Evolutionary conservation across 2,329 filamentous ascomycete species (phyloP).

Genomic region (Pseudopyrenochaeta lycopersici): DNA sequence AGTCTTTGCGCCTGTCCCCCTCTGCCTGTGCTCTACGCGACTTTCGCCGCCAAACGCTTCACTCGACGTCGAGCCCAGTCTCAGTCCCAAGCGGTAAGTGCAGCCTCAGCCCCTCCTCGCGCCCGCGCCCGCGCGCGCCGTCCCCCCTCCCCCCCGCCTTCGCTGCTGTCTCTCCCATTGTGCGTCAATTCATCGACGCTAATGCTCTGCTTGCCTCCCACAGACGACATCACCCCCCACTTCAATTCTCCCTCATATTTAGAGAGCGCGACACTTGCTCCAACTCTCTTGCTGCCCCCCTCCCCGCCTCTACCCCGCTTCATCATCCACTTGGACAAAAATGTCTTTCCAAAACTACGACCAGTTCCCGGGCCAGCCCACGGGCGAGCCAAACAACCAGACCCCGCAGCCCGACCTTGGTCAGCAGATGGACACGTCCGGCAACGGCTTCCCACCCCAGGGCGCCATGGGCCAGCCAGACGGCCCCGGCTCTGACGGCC

Average conservation of each 20-base stretch:
- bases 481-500: constrained; percentile 43
- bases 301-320: constrained; percentile 27
- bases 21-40: constrained; percentile 21
- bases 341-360: constrained; percentile 76
- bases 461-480: constrained; percentile 57
- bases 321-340: constrained; percentile 40
- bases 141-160: constrained; percentile 14
- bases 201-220: constrained; percentile 25
- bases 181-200: constrained; percentile 37
- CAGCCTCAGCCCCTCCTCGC: constrained; percentile 21
- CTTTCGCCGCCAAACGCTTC: constrained; percentile 21
- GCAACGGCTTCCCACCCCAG: constrained; percentile 58
- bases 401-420: constrained; percentile 61
- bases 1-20: constrained; percentile 32
- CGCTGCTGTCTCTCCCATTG: constrained; percentile 11
- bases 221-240: constrained; percentile 32
- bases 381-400: constrained; percentile 59
- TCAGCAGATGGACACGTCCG: constrained; percentile 65
- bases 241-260: constrained; percentile 41
- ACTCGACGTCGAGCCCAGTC: constrained; percentile 20
- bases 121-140: constrained; percentile 11
- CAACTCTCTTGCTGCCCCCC: too few species aligned
- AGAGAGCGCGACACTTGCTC: constrained; percentile 38
- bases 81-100: constrained; percentile 38
- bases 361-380: constrained; percentile 68